phyloP scores from a whole-genome alignment of 1,284 basidiomycete species.

The Boletus semigastroideus region DNA sequence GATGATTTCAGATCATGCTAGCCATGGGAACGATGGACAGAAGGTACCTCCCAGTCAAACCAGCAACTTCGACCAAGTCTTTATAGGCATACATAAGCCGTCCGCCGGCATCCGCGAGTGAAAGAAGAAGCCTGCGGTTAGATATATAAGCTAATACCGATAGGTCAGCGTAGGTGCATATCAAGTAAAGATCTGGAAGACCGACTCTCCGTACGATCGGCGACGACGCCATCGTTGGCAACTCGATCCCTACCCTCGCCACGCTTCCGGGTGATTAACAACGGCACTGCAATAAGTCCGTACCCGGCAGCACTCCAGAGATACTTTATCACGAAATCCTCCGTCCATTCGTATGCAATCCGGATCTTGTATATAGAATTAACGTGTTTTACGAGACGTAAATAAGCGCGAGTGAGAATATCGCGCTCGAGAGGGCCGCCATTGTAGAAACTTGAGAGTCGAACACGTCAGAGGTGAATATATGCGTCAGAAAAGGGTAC shows the following conservation, averaged over 20 bases:
- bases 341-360: slow-evolving; percentile 86
- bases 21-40: no score
- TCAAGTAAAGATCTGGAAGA: neutral
- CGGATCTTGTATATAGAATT: slow-evolving; percentile 92
- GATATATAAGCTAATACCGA: slow-evolving; percentile 86
- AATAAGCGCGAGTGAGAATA: slow-evolving; percentile 81
- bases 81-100: slow-evolving; percentile 91
- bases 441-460: slow-evolving; percentile 76
- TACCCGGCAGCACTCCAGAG: slow-evolving; percentile 92
- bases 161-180: neutral
- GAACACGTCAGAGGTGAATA: neutral
- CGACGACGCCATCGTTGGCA: slow-evolving; percentile 40
- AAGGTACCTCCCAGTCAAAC: slow-evolving; percentile 74
- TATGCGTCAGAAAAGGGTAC: slow-evolving; percentile 31
- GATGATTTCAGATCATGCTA: neutral
- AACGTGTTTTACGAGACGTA: slow-evolving; percentile 83
- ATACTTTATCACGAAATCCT: slow-evolving; percentile 94
- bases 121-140: slow-evolving; percentile 88
- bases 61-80: slow-evolving; percentile 90
- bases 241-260: slow-evolving; percentile 2
- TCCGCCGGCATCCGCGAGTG: slow-evolving; percentile 93
- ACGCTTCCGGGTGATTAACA: slow-evolving; percentile 61
- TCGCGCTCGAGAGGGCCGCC: slow-evolving; percentile 84
- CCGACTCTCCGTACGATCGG: slow-evolving; percentile 64
- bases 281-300: slow-evolving; percentile 84